Base-by-base conservation (phyloP, 202 grass and related monocot species). In the Zizania palustris region DNA sequence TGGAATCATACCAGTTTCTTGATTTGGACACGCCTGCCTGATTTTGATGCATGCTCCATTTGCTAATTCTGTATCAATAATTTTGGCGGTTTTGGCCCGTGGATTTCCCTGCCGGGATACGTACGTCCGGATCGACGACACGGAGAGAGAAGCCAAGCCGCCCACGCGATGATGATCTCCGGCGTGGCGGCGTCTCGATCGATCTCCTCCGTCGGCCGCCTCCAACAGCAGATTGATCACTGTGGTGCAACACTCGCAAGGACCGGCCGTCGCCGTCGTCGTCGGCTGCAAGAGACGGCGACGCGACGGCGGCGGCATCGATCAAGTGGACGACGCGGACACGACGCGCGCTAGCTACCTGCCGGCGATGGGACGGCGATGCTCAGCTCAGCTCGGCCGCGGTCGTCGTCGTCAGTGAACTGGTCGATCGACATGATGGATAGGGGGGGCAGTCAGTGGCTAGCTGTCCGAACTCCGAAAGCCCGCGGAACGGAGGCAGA, bases 321-420 rank as follows among this genome's bases (percentile, higher is more conserved):
- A 34, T 65, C 35, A 65, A 4, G 35, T 14, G 6, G 60, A n/a
- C 35, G 57, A 28, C 28, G 44, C 44, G 12, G 44, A 9, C 44
- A 3, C 44, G 3, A 3, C 44, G 3, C 44, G 12, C 9, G 44
- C 44, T 45, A 45, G 44, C 44, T 44, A 11, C 44, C 38, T n/a
- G 60, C 60, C 21, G 56, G 44, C 12, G 45, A 45, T 6, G 68
- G 45, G 36, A 33, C 39, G 14, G 60, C 61, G 51, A n/a, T 40
- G 16, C 28, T 41, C 49, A 59, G 39, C 73, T 16, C 49, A 59
- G 39, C 73, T 16, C 15, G 6, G 9, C 22, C n/a, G 55, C 7
- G 21, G 67, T 82, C 22, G 9, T 46, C n/a, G 38, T 73, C 71
- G 6, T 57, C 63, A 11, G 44, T 60, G 40, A 13, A 8, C 53